Evolutionary conservation across 2,329 filamentous ascomycete genomes (phyloP).

Genomic region (Ascochyta pisi): DNA sequence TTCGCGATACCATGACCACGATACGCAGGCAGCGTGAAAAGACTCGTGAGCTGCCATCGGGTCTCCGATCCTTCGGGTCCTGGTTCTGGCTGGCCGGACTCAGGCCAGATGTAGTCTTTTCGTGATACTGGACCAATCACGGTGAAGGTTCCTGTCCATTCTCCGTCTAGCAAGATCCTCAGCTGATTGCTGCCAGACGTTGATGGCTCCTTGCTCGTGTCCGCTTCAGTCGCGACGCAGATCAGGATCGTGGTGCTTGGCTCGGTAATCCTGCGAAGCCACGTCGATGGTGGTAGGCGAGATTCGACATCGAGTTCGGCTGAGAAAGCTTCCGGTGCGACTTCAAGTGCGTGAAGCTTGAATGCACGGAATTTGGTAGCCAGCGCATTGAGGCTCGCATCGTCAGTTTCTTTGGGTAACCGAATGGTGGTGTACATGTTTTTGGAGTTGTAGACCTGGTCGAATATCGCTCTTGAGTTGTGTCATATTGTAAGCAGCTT

Average conservation of each 20-base stretch:
- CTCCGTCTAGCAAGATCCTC: not conserved
- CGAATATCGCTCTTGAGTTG: no score
- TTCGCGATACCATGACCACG: conserved; percentile 3
- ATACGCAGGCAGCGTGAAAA: conserved; percentile 5
- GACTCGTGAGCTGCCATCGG: conserved; percentile 13
- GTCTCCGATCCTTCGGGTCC: conserved; percentile 1
- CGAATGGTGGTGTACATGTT: no score
- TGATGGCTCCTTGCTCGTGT: not conserved
- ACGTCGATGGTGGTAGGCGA: conserved; percentile 4
- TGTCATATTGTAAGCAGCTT: no score
- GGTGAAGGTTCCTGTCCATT: conserved; percentile 14
- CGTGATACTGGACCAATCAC: conserved; percentile 9
- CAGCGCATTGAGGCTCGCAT: no score
- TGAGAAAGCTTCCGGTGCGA: not conserved
- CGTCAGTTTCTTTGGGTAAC: no score
- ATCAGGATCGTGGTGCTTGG: conserved; percentile 5
- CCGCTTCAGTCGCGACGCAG: not conserved
- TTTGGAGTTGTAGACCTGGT: no score
- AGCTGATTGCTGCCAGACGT: not conserved
- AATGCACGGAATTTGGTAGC: no score
- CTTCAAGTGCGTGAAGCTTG: no score
- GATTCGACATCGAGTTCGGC: not conserved
- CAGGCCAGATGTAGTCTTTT: not conserved
- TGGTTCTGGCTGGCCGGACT: conserved; percentile 7
- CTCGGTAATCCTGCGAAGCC: conserved; percentile 4